Base-by-base conservation (phyloP, 129 eudicot genomes). In the Artemisia annua region DNA sequence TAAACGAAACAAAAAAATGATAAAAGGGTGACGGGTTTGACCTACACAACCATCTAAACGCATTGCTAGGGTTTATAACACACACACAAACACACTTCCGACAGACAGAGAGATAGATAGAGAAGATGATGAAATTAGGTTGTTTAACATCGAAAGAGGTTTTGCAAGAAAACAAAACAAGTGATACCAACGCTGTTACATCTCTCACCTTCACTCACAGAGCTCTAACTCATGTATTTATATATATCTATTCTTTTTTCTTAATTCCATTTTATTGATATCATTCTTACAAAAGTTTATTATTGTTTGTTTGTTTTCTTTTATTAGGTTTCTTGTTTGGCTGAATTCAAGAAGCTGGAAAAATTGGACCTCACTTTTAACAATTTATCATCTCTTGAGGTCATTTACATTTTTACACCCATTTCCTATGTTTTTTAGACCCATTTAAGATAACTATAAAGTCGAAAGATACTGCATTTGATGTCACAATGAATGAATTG, bases 201-300 rank as follows among this genome's bases (percentile, higher is more conserved):
- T 61, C 91, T 62, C 85, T 94, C 58, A 56, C 89, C 46, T 92
- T 94, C 78, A 87, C 89, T 5, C 96, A 87, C 84, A 90, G 85
- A 86, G 96, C 96, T 73, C 88, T 94, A 44, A 72, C 97, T 14
- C 86, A 90, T 84, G 98, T 94, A 84, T 48, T n/a, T n/a, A n/a
- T n/a, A n/a, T n/a, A n/a, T n/a, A n/a, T n/a, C n/a, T n/a, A n/a
- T n/a, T n/a, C n/a, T n/a, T n/a, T n/a, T n/a, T 7, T 2, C 3
- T 64, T 64, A 24, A 51, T 1, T 28, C 7, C 13, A 13, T 13
- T 61, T 28, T 61, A 7, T 4, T 26, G 0, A 4, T 11, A 24
- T 0, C 0, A 12, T 14, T 13, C 13, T 13, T n/a, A n/a, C n/a
- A n/a, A n/a, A n/a, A n/a, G n/a, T n/a, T n/a, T n/a, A n/a, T n/a